These are phyloP conservation scores for Hypoxylon sp. DNA, from an alignment of 2,329 filamentous ascomycete species.

Conservation along the genomic window DNA sequence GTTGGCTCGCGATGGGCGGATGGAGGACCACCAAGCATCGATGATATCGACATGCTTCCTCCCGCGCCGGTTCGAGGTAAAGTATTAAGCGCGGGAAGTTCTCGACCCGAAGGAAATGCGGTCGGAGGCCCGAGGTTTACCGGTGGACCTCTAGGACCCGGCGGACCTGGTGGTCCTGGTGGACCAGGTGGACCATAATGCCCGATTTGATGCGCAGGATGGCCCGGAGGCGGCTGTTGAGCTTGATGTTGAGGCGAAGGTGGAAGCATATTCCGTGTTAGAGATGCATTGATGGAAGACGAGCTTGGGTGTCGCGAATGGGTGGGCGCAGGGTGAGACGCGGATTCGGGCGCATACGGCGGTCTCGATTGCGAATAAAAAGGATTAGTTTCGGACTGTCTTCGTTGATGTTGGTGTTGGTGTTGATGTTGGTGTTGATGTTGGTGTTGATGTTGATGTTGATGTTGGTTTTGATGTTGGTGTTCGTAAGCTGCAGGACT, in stretches of 20 bases:
- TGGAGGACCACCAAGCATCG: slow-evolving; percentile 67
- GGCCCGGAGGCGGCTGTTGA: slow-evolving; percentile 38
- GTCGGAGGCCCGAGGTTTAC: slow-evolving; percentile 48
- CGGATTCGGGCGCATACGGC: slow-evolving; percentile 46
- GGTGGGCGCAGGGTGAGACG: slow-evolving; percentile 46
- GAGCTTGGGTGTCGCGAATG: slow-evolving; percentile 51
- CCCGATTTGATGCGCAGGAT: slow-evolving; percentile 47
- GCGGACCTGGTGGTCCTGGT: slow-evolving; percentile 37
- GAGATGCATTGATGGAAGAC: slow-evolving; percentile 47
- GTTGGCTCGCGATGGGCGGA: slow-evolving; percentile 58
- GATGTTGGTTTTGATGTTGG: slow-evolving; percentile 36
- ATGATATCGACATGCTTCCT: slow-evolving; percentile 71
- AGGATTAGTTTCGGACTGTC: slow-evolving; percentile 47
- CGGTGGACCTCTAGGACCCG: slow-evolving; percentile 46
- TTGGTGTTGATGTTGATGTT: background rate
- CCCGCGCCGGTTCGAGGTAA: slow-evolving; percentile 59
- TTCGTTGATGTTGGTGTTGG: slow-evolving; percentile 46
- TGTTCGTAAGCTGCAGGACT: slow-evolving; percentile 42
- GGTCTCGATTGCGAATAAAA: slow-evolving; percentile 50
- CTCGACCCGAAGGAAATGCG: slow-evolving; percentile 49
- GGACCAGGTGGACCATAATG: slow-evolving; percentile 43
- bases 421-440: slow-evolving; percentile 20
- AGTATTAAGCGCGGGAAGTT: slow-evolving; percentile 54
- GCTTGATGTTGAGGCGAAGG: slow-evolving; percentile 45
- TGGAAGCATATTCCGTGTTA: slow-evolving; percentile 49